Evolutionary conservation across 2,329 filamentous ascomycete species (phyloP), one percentile per base, ranked within the genome.

Genomic region (Colletotrichum sp.): DNA sequence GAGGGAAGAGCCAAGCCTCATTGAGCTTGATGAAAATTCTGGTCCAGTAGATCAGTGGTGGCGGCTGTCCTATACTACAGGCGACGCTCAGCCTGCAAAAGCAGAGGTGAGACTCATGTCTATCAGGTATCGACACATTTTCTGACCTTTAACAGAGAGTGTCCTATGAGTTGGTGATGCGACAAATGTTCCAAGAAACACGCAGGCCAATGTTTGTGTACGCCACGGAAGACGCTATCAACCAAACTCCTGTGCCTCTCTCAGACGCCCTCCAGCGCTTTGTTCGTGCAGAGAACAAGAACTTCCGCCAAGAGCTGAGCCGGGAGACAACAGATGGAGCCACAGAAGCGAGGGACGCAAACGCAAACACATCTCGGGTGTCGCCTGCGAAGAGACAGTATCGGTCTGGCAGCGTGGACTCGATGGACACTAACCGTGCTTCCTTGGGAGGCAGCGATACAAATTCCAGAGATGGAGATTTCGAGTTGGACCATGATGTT

Each of bases 21-120:
- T 87, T 66, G 86, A 89, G 18, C 64, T 88, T n/a, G 84, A 82
- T 2, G 85, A 83, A 36, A 74, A 77, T 6, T 67, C 82, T 5
- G 77, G 79, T 27, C 74, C 80, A 6, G 77, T 76, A 18, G 89
- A 91, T 68, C 89, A 91, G 79, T 92, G 90, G 90, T 92, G 90
- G 90, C 87, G 87, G 77, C 82, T 91, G 61, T 83, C 86, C 43
- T 89, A 87, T 76, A 80, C 81, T 27, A 79, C 83, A 15, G 79
- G 82, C 18, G 85, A 85, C 13, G 78, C 83, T 8, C 82, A 84
- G 64, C 87, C 88, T n/a, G 83, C 88, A 32, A 86, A 84, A 77
- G 83, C 87, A 18, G 88, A 91, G 86, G 90, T 91, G 84, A 66
- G 84, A 61, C 6, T 7, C n/a, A 34, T 55, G 22, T 16, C 27